A percentile compares a stretch with the other conserved stretches of the same genome.
These are phyloP conservation scores for Poteriospumella lacustris DNA, from an alignment of 108 stramenopile genomes.

Conservation along the genomic window DNA sequence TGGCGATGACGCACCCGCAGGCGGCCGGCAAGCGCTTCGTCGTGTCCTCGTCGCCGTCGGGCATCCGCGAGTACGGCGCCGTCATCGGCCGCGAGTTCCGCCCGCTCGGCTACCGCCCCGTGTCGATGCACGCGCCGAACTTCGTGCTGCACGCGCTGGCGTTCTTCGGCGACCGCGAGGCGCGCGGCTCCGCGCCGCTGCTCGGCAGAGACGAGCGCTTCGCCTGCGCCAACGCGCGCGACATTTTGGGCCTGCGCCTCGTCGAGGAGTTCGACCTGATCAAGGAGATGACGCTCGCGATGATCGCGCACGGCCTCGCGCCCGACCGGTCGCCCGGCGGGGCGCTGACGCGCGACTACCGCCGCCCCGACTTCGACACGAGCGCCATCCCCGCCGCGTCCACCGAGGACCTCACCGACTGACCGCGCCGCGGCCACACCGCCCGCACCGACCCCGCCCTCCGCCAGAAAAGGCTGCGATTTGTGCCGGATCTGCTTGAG, in stretches of 20 bases:
- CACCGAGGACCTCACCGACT: too few species aligned
- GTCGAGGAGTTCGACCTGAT: neutral
- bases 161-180: neutral
- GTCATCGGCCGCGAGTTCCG: neutral
- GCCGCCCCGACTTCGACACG: neutral
- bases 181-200: neutral
- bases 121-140: neutral
- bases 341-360: neutral
- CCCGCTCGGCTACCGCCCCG: neutral
- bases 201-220: neutral
- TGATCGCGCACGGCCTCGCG: neutral
- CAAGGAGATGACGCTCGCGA: neutral
- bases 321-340: neutral
- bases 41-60: neutral
- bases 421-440: too few species aligned
- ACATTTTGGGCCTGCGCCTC: neutral
- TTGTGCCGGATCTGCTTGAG: too few species aligned
- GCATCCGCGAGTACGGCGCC: neutral
- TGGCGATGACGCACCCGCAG: neutral
- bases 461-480: too few species aligned
- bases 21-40: slow-evolving; percentile 29
- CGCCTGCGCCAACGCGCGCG: neutral
- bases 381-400: neutral
- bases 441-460: too few species aligned
- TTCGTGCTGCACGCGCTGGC: neutral